These are phyloP conservation scores for Pulveroboletus ravenelii DNA, from an alignment of 768 basidiomycete species.

Conservation along the genomic window DNA sequence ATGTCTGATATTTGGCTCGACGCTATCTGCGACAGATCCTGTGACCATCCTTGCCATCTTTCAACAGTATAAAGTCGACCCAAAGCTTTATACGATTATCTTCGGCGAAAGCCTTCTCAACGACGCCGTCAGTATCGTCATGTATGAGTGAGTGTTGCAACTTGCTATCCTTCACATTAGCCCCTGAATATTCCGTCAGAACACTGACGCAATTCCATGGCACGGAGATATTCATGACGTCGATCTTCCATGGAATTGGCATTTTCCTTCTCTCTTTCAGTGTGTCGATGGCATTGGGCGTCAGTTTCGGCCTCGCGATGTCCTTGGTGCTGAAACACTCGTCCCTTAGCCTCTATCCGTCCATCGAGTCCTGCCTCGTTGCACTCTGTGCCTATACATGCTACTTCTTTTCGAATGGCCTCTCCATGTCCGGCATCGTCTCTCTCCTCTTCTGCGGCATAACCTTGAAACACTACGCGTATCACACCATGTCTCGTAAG, in stretches of 20 bases:
- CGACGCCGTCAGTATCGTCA: constrained; percentile 99
- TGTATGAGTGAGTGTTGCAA: constrained; percentile 86
- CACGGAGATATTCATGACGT: constrained; percentile 76
- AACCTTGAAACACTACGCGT: constrained; percentile 99
- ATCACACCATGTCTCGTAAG: constrained; percentile 95
- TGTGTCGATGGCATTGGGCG: constrained; percentile 91
- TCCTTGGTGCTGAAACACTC: constrained; percentile 95
- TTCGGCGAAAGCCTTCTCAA: constrained; percentile 97
- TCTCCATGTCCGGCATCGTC: constrained; percentile 94
- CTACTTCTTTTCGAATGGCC: constrained; percentile 98
- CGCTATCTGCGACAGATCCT: constrained; percentile 95
- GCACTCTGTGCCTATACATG: constrained; percentile 92
- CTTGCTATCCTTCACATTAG: neutral
- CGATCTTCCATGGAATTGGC: constrained; percentile 93
- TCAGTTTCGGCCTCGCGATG: constrained; percentile 84
- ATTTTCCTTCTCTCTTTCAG: constrained; percentile 96
- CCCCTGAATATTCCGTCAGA: constrained; percentile 37
- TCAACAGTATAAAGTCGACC: constrained; percentile 97
- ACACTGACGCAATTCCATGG: constrained; percentile 92
- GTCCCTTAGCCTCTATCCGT: constrained; percentile 78
- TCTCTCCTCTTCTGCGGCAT: constrained; percentile 98
- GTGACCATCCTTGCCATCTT: constrained; percentile 98
- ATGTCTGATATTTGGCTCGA: constrained; percentile 94
- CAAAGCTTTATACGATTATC: constrained; percentile 94
- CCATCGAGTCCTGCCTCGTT: constrained; percentile 95